Conservation (phyloP, 495 filamentous ascomycete genomes). For the Lentithecium fluviatile region DNA sequence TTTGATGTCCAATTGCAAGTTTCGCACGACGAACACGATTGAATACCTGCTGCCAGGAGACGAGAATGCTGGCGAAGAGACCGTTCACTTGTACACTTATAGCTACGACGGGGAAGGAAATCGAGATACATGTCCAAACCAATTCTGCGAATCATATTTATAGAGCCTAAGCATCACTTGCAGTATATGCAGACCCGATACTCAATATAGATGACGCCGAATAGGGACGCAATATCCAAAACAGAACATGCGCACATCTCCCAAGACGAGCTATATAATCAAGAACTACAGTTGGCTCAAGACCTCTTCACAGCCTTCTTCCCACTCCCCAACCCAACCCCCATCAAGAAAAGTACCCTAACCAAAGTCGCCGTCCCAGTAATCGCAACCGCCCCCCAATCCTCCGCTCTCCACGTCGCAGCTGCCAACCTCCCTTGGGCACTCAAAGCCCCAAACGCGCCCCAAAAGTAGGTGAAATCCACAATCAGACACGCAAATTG, state of each 20-base stretch:
- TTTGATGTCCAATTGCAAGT: conserved; percentile 61
- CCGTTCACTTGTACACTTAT: conserved; percentile 50
- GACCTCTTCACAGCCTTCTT: conserved; percentile 1
- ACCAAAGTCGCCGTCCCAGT: conserved; percentile 6
- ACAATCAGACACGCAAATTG: conserved; percentile 10
- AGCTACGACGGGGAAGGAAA: neutral
- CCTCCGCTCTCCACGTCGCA: conserved; percentile 10
- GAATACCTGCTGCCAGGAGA: conserved; percentile 57
- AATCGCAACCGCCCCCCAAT: conserved; percentile 13
- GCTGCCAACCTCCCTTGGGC: neutral
- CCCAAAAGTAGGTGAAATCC: conserved; percentile 18
- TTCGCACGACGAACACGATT: conserved; percentile 51
- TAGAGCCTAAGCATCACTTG: too few species aligned
- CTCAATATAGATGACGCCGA: too few species aligned
- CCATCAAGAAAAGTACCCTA: conserved; percentile 3
- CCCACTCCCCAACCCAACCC: neutral
- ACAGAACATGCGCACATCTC: too few species aligned
- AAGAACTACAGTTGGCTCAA: too few species aligned
- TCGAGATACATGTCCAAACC: too few species aligned
- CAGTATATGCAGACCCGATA: too few species aligned
- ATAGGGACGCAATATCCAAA: too few species aligned
- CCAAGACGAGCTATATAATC: too few species aligned
- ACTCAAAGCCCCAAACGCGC: neutral
- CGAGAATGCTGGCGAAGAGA: conserved; percentile 56
- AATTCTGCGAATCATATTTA: too few species aligned